Base-by-base conservation (phyloP, 1,139 yeast genomes). In the Pichia sp. region DNA sequence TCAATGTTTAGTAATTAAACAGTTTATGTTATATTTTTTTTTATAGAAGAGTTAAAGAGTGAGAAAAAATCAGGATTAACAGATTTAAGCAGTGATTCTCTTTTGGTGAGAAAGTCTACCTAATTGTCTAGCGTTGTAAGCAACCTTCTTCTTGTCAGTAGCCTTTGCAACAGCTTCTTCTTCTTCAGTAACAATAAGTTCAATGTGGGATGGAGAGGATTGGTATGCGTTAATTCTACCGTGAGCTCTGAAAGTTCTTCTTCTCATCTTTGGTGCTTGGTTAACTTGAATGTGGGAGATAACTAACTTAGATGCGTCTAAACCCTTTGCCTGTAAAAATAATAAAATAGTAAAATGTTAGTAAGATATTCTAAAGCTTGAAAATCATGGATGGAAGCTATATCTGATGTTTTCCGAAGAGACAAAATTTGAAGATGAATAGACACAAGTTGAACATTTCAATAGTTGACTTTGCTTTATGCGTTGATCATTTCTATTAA, bases 191-290 rank as follows among this genome's bases (percentile, higher is more conserved):
- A 93, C 77, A 67, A 86, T 82, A 69, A 93, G 76, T 80, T 93
- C 98, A 69, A 93, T 89, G 84, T 93, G 99, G 66, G 94, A 88
- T 68, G 98, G 98, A 64, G 89, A 79, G 53, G 96, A 85, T 77
- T 86, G 93, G 89, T 86, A 91, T 63, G 96, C 95, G 75, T 89
- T 91, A 71, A 88, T 85, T 82, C 97, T 89, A 84, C 99, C 99
- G 83, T 91, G 98, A 65, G 98, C 98, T 83, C 99, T 91, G 96
- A 78, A 93, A 68, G 98, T 91, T 79, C 99, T 88, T 79, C 98
- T 91, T 81, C 98, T 93, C 79, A 86, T 95, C 79, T 88, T 88
- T 76, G 98, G 98, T 65, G 98, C 98, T 72, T 88, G 96, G 95
- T 91, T 93, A 66, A 91, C 98, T 80, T 93, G 98, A 68, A 93